Conservation (phyloP, 768 basidiomycete genomes). For the Lentinus tigrinus region DNA sequence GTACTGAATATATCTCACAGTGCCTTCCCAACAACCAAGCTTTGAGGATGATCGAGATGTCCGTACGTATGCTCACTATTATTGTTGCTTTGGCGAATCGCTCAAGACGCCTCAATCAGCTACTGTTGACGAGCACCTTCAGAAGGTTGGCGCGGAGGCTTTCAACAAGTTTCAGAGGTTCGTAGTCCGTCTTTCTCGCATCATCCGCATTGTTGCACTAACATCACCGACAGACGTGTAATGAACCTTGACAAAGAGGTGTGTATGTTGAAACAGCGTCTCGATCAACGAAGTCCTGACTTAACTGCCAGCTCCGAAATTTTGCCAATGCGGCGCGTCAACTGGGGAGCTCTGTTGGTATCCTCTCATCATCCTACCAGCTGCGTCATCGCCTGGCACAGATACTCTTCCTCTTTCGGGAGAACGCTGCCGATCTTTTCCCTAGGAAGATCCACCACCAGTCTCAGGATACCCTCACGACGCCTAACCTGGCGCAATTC, state of each 20-base stretch:
- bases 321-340: slow-evolving; percentile 77
- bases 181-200: slow-evolving; percentile 5
- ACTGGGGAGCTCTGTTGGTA: slow-evolving; percentile 74
- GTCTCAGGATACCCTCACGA: slow-evolving; percentile 38
- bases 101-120: slow-evolving; percentile 35
- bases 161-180: slow-evolving; percentile 67
- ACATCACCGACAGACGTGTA: slow-evolving; percentile 42
- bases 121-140: slow-evolving; percentile 68
- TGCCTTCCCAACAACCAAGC: slow-evolving; percentile 40
- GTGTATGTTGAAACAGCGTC: slow-evolving; percentile 30
- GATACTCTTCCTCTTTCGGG: slow-evolving; percentile 67
- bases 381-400: slow-evolving; percentile 69
- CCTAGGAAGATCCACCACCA: slow-evolving; percentile 57
- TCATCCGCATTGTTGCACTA: neutral
- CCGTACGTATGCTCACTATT: slow-evolving; percentile 46
- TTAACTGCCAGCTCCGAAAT: slow-evolving; percentile 54
- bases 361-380: slow-evolving; percentile 70
- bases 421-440: slow-evolving; percentile 77
- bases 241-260: slow-evolving; percentile 68
- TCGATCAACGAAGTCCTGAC: slow-evolving; percentile 2
- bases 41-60: slow-evolving; percentile 66
- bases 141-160: slow-evolving; percentile 61
- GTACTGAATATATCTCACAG: slow-evolving; percentile 24
- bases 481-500: slow-evolving; percentile 34
- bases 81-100: neutral